Percentiles rank a stretch among this genome's conserved stretches.
These are phyloP conservation scores for Neurospora sp. DNA, from an alignment of 495 filamentous ascomycete species.

Conservation along the genomic window DNA sequence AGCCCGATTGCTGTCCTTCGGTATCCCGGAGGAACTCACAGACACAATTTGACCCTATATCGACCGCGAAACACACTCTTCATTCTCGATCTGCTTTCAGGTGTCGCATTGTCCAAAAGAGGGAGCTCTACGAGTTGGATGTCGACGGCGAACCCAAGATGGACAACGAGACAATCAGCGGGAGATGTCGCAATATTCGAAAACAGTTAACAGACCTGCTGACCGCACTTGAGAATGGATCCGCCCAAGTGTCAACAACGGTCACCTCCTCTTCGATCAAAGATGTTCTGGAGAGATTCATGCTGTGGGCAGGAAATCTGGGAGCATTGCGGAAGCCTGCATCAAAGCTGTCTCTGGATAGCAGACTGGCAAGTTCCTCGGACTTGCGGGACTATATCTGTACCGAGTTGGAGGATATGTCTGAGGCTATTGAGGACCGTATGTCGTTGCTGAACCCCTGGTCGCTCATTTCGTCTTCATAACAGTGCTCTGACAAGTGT, in stretches of 20 bases:
- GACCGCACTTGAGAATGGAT: not conserved
- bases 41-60: too few species aligned
- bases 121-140: not conserved
- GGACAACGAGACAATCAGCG: not conserved
- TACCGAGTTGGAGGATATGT: not conserved
- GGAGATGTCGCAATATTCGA: not conserved
- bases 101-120: too few species aligned
- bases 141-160: not conserved
- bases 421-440: not conserved
- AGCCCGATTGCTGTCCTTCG: too few species aligned
- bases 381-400: not conserved
- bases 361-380: not conserved
- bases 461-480: not conserved
- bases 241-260: not conserved
- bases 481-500: not conserved
- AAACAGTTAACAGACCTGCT: not conserved
- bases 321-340: constrained; percentile 3
- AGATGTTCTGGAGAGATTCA: constrained; percentile 9
- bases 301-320: constrained; percentile 10
- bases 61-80: too few species aligned
- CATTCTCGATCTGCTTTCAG: too few species aligned
- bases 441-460: not conserved
- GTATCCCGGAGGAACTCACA: too few species aligned
- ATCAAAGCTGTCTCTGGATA: constrained; percentile 6
- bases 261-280: not conserved